These are phyloP conservation scores for Pichia sp. DNA, from an alignment of 1,139 yeast species.

Conservation along the genomic window DNA sequence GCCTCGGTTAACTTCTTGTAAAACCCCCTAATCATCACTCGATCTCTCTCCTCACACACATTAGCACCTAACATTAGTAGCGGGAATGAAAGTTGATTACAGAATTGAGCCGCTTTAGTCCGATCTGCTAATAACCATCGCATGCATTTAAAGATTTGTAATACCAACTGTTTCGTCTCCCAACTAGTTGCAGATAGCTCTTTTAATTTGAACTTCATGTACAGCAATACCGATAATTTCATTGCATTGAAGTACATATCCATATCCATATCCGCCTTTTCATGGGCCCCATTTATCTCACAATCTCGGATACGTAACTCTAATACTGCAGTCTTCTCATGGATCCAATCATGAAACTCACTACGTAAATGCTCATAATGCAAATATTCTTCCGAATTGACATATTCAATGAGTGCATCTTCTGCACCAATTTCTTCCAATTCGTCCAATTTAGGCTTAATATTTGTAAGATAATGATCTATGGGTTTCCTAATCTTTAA, in stretches of 20 bases:
- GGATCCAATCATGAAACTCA: slow-evolving; percentile 20
- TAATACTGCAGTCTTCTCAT: slow-evolving; percentile 10
- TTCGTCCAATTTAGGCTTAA: slow-evolving; percentile 8
- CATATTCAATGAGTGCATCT: slow-evolving; percentile 10
- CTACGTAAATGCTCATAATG: slow-evolving; percentile 15
- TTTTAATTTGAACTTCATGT: slow-evolving; percentile 17
- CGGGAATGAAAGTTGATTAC: slow-evolving; percentile 16
- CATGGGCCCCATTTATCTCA: background rate
- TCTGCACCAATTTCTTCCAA: slow-evolving; percentile 9
- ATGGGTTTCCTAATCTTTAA: slow-evolving; percentile 9
- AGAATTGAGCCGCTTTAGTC: slow-evolving; percentile 11
- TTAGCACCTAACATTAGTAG: slow-evolving; percentile 20
- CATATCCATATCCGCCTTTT: slow-evolving; percentile 1
- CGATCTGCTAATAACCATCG: slow-evolving; percentile 7
- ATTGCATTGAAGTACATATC: slow-evolving; percentile 15
- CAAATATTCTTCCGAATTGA: slow-evolving; percentile 12
- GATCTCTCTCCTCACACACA: slow-evolving; percentile 20
- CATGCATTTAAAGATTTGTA: slow-evolving; percentile 16
- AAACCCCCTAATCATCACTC: slow-evolving; percentile 14
- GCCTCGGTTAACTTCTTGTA: slow-evolving; percentile 12
- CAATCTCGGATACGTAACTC: slow-evolving; percentile 11
- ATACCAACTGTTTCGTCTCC: slow-evolving; percentile 18
- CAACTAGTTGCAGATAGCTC: slow-evolving; percentile 17
- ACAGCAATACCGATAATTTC: slow-evolving; percentile 17
- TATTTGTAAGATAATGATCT: slow-evolving; percentile 4